Evolutionary conservation across 2,329 filamentous ascomycete species (phyloP), one percentile per base, ranked within the genome.

Genomic region (Fusarium papillatum): DNA sequence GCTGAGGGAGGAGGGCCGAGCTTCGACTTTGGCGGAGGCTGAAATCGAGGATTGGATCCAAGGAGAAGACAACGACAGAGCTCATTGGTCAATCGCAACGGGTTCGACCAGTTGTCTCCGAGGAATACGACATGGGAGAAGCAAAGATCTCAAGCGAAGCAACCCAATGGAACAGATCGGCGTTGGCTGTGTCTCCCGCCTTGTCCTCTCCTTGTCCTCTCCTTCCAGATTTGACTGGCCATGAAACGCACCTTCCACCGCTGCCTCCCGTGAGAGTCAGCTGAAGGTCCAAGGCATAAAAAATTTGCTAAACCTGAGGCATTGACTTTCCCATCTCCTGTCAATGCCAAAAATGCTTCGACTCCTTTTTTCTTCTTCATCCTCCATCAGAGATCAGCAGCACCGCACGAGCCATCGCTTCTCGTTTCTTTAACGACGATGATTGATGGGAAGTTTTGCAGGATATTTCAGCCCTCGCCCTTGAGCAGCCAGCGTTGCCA

Each of bases 361-460:
- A 39, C 57, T 60, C 57, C 57, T 60, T 43, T 29, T 67, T 55
- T 41, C 31, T 50, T 14, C 50, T 59, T 66, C 43, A 64, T 60
- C 17, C 34, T 66, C 26, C 29, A 24, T 29, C n/a, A 62, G 38
- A 46, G 50, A 19, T 68, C 57, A 53, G 50, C 38, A 60, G 29
- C 64, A 60, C 36, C 41, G 64, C 62, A 72, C 71, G 74, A 76
- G 68, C 71, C 74, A 72, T 67, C 66, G 48, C 38, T 64, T 43
- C 53, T 70, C 65, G 69, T 68, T 60, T 72, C 46, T 59, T 62
- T 31, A 31, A 55, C 46, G 53, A 66, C 26, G 59, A 63, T 76
- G 74, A 76, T 76, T 76, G 74, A 76, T 75, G 74, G 74, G 71
- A 76, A 72, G 76, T 72, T 70, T 75, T 64, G 29, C 53, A 59